Evolutionary conservation across 2,329 filamentous ascomycete species (phyloP), one percentile per base, ranked within the genome.

Genomic region (Aureobasidium sp.): DNA sequence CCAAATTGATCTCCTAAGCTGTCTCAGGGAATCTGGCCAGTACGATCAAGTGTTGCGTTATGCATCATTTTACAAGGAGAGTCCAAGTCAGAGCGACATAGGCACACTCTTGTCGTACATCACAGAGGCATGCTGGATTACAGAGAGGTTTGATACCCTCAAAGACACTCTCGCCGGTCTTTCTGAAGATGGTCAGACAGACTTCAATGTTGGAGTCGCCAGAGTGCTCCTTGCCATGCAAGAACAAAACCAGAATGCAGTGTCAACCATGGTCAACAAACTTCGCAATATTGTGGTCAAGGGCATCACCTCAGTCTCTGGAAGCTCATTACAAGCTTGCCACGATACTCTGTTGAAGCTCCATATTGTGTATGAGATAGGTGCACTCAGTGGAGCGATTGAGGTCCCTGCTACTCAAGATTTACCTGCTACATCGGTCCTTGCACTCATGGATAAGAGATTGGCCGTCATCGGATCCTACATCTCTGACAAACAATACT

Each of bases 1-100:
- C 13, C 92, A 97, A 71, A 80, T 90, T 62, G 89, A 95, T 68
- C 81, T 99, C 39, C 79, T 99, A 60, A 89, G 87, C 34, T 97
- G 94, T 69, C 80, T 99, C 10, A 92, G 91, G 71, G 91, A 97
- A 72, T 96, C 92, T n/a, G 94, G 93, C 0, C 94, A 97, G 72
- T 88, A 37, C 26, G 63, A 64, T 56, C 62, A 66, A 44, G 62
- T 63, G 20, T 41, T 63, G 53, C 60, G 50, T 8, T 62, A 62
- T 26, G 60, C 60, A 32, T 47, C 60, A 2, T 48, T 47, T n/a
- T 62, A 56, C 41, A 69, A 76, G 26, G 72, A 79, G 13, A 82
- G 80, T 1, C 50, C 36, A 10, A 23, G 15, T 32, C 17, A 42
- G 10, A 34, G 12, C 4, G 4, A n/a, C 77, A 84, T 42, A 47